Base-by-base conservation (phyloP, 495 filamentous ascomycete species). In the Apodospora peruviana region DNA sequence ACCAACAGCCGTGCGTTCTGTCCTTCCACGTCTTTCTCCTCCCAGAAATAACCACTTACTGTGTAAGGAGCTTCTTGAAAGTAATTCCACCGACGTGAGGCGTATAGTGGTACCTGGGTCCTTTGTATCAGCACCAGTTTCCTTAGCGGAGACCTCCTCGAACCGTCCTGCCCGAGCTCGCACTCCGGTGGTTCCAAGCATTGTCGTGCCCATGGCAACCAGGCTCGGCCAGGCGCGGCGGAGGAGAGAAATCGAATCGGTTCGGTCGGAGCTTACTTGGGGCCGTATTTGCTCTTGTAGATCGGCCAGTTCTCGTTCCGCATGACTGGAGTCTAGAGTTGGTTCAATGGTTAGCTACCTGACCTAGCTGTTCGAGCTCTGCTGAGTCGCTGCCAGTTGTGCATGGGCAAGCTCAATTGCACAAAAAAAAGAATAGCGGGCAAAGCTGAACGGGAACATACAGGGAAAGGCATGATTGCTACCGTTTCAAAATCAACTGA, bases 251-350 rank as follows among this genome's bases (percentile, higher is more conserved):
- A 19, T 40, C 1, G 20, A 22, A 43, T 12, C n/a, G n/a, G 3
- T 5, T 10, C 23, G 20, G 20, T 24, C 23, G 36, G 17, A n/a
- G 67, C 73, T 73, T 67, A 77, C 73, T 77, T 77, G 17, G 73
- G 73, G 61, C 72, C 73, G 48, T 71, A 74, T 35, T 65, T 61
- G 62, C 71, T 77, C 62, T 71, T 72, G 70, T 73, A 75, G 48
- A 58, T 37, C 14, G 65, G 62, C 55, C 53, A 61, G 47, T 56
- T 36, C 17, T 36, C 40, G 18, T 53, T 43, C 46, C 46, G 59
- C 57, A 47, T 65, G 47, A 59, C 38, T 47, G 62, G 60, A 51
- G 69, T 65, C 72, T 76, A 52, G 16, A 18, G 24, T 47, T 51
- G 41, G 51, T 41, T n/a, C n/a, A n/a, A n/a, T n/a, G n/a, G n/a